Evolutionary conservation across 2,329 filamentous ascomycete species (phyloP).

Genomic region (Sporothrix humicola): DNA sequence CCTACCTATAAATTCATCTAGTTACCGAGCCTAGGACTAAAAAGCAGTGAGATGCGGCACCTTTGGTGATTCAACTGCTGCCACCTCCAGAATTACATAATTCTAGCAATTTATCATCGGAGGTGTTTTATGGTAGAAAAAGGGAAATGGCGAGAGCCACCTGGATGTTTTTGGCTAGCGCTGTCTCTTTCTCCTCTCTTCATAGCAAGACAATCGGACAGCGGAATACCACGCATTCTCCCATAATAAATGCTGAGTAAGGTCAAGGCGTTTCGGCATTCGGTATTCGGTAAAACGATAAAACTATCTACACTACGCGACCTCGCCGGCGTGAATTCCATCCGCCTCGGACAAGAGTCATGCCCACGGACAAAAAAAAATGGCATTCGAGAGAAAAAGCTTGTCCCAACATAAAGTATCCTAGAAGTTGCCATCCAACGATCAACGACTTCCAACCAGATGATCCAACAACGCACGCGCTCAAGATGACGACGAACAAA

Average conservation of each 20-base stretch:
- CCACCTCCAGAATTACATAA: conserved; percentile 1
- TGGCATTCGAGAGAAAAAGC: neutral
- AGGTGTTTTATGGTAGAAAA: conserved; percentile 7
- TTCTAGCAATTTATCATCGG: neutral
- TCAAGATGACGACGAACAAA: conserved; percentile 9
- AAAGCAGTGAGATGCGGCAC: conserved; percentile 1
- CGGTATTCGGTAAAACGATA: neutral
- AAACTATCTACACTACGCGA: conserved; percentile 3
- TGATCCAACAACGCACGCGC: neutral
- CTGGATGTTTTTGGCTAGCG: conserved; percentile 1
- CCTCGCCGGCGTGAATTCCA: conserved; percentile 6
- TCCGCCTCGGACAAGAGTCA: conserved; percentile 5
- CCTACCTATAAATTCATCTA: conserved; percentile 5
- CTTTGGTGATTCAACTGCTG: conserved; percentile 8
- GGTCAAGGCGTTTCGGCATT: conserved; percentile 5
- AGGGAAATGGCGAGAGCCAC: neutral
- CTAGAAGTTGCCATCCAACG: conserved; percentile 5
- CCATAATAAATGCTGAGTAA: conserved; percentile 3
- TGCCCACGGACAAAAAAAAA: conserved; percentile 3
- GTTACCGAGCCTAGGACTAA: conserved; percentile 1
- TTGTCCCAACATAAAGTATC: conserved; percentile 3
- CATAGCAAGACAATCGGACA: neutral
- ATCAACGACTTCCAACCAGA: conserved; percentile 7
- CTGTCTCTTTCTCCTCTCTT: neutral
- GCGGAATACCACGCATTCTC: conserved; percentile 1